Percentiles rank a stretch among this genome's conserved stretches.
Conservation (phyloP, 306 rosid genomes). For the Quercus glauca region DNA sequence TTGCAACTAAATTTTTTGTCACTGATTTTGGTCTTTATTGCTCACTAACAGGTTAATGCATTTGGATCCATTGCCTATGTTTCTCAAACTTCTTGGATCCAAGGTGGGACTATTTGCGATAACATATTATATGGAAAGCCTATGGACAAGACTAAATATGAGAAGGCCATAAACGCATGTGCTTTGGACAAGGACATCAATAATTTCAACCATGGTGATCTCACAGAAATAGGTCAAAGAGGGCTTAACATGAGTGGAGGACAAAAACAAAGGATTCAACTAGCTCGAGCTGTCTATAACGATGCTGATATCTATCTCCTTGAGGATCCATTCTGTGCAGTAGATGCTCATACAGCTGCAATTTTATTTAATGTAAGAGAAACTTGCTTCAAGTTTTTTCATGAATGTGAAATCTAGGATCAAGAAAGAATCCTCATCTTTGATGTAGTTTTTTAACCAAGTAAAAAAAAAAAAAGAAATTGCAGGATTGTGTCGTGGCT, state of each 20-base stretch:
- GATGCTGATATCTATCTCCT: conserved; percentile 78
- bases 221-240: conserved; percentile 86
- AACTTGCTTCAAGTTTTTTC: background rate
- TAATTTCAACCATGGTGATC: conserved; percentile 69
- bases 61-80: conserved; percentile 67
- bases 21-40: background rate
- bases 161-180: conserved; percentile 58
- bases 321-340: conserved; percentile 87
- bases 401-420: background rate
- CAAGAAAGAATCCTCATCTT: background rate
- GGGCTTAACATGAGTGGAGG: conserved; percentile 93
- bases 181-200: conserved; percentile 66
- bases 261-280: conserved; percentile 84
- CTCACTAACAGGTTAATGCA: conserved; percentile 48
- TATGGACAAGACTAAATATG: conserved; percentile 55
- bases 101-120: conserved; percentile 71
- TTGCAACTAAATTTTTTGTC: too few relatives aligned
- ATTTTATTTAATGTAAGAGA: conserved; percentile 55
- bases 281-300: conserved; percentile 74
- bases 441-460: conserved; percentile 6
- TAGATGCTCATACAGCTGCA: conserved; percentile 78
- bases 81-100: conserved; percentile 82
- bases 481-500: conserved; percentile 75
- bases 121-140: conserved; percentile 70
- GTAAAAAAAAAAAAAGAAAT: conserved; percentile 3